Evolutionary conservation across 2,329 filamentous ascomycete species (phyloP), one percentile per base, ranked within the genome.

Genomic region (Tolypocladium pustulatum): DNA sequence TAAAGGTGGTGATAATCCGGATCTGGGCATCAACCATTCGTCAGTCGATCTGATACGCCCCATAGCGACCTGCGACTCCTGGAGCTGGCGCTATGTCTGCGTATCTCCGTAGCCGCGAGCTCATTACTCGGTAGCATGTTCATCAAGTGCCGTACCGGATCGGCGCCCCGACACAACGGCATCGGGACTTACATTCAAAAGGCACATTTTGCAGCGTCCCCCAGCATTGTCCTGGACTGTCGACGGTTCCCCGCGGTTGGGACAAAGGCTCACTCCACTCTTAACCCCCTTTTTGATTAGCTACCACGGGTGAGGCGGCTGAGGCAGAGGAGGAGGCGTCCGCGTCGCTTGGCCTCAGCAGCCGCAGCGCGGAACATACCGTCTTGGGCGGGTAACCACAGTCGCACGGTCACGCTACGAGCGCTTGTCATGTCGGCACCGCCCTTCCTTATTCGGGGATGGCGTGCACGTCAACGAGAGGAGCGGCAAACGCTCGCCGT

Each of bases 331-430:
- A 53, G 15, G 46, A 51, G 46, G 41, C 30, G 30, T 15, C 56
- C 9, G 34, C 17, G 43, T 22, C 43, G 55, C 51, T 13, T 6
- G 32, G 25, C 20, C 38, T 54, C 37, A 15, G 34, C 37, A 34
- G 17, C 56, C 56, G 38, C 38, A 41, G 32, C 37, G 53, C 58
- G 58, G 58, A 58, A 60, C 52, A 60, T 58, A 58, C 58, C 58
- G 55, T 49, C 22, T 15, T 30, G 25, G 38, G 25, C 22, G 30
- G 10, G 40, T 56, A 57, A 34, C 56, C 55, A 46, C 58, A 52
- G 58, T 60, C 58, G 58, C 58, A 56, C 53, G 56, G 37, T 49
- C 25, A 43, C 51, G 37, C 55, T 49, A 30, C 40, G 20, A 25
- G 40, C 40, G 40, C 40, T 56, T 56, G 55, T 56, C 34, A 55